These are phyloP conservation scores for Phylloporus scabripes DNA, from an alignment of 768 basidiomycete genomes.

Conservation along the genomic window DNA sequence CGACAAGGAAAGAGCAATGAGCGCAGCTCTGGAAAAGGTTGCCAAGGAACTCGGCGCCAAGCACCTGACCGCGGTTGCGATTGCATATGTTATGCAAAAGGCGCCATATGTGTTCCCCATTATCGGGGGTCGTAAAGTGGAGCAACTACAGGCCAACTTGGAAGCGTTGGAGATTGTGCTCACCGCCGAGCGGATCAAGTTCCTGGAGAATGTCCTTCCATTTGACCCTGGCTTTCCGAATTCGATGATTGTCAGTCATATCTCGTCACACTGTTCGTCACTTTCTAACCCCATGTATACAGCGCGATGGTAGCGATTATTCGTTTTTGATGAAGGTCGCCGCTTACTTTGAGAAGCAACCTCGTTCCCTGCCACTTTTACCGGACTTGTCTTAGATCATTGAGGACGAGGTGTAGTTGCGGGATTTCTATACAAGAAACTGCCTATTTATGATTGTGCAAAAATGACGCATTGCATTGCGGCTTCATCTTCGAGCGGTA, in stretches of 20 bases:
- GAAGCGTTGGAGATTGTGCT: conserved; percentile 46
- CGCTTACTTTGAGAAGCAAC: conserved; percentile 20
- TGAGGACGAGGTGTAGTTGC: not conserved
- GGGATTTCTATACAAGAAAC: not conserved
- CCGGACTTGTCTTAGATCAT: not conserved
- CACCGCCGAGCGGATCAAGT: conserved; percentile 40
- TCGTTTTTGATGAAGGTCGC: conserved; percentile 8
- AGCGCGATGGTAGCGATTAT: conserved; percentile 28
- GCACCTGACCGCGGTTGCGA: conserved; percentile 36
- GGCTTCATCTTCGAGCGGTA: not conserved
- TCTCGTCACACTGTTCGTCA: not conserved
- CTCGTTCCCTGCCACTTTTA: not conserved
- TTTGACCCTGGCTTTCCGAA: conserved; percentile 46
- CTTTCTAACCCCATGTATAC: not conserved
- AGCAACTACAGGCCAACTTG: conserved; percentile 46
- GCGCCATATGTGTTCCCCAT: conserved; percentile 49
- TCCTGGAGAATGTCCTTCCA: conserved; percentile 37
- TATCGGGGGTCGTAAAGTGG: conserved; percentile 47
- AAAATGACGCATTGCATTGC: not conserved
- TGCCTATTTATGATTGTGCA: not conserved
- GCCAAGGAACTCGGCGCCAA: conserved; percentile 46
- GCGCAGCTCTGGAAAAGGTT: conserved; percentile 44
- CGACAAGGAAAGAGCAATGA: conserved; percentile 39
- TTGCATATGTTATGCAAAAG: conserved; percentile 53
- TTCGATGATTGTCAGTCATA: conserved; percentile 25